Evolutionary conservation across 2,329 filamentous ascomycete species (phyloP), one percentile per base, ranked within the genome.

Genomic region (Rutstroemia sydowiana): DNA sequence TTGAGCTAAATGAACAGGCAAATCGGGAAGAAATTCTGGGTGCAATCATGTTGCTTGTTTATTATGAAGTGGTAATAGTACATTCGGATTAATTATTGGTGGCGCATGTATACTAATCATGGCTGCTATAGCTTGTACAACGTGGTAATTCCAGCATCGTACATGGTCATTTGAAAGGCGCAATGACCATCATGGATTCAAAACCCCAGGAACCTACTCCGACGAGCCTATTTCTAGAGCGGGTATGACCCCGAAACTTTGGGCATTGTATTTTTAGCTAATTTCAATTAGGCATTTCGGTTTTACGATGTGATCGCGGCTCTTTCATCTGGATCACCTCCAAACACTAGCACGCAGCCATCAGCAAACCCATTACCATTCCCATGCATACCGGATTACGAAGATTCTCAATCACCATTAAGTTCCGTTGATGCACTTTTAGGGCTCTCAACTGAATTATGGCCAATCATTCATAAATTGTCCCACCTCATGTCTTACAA

Each of bases 251-350:
- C 16, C 18, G 13, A 14, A 28, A 18, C 4, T 52, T n/a, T 13
- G n/a, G 31, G 13, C 13, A 20, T 28, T 13, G 13, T 10, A 1
- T 45, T 34, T 13, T 18, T 16, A 9, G 34, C 34, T 37, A n/a
- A n/a, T n/a, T n/a, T n/a, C n/a, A n/a, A n/a, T 30, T 28, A 83
- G 79, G 79, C 80, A 1, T 84, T 84, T 57, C 74, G 77, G 5
- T 84, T 83, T 59, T 83, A 84, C 66, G 80, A 84, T 62, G 80
- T 84, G 18, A 82, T 83, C 50, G 75, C 79, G 4, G 79, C 81
- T 2, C 68, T 84, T 28, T 83, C 80, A 0, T 73, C 82, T 46
- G 79, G 78, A 50, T 79, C 76, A 16, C 70, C 77, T 7, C 79
- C 79, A 2, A 70, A 81, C 14, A 76, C 76, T 1, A 72, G 69